These are phyloP conservation scores for Pyrenochaeta sp. DNA, from an alignment of 2,329 filamentous ascomycete species.

Conservation along the genomic window DNA sequence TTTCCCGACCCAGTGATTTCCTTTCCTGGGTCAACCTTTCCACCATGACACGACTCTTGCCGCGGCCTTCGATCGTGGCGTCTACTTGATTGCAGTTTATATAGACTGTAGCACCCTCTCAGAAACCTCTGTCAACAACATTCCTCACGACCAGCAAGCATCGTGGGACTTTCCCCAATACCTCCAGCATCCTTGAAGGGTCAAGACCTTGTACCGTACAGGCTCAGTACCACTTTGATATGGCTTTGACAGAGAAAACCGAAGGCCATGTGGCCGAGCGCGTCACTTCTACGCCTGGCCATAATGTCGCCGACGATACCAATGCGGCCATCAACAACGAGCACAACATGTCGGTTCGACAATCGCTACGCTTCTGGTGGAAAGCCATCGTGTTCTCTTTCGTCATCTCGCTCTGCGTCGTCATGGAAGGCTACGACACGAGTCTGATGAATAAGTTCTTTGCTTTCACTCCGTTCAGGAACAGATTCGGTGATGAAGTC, in stretches of 20 bases:
- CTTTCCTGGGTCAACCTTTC: constrained; percentile 21
- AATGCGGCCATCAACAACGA: constrained; percentile 50
- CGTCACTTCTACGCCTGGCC: constrained; percentile 18
- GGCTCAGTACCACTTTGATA: constrained; percentile 5
- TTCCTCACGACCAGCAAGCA: not conserved
- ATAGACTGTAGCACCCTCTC: constrained; percentile 12
- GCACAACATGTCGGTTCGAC: constrained; percentile 63
- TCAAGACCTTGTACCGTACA: no score
- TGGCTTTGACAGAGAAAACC: constrained; percentile 22
- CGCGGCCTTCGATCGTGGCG: not conserved
- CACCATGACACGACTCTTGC: constrained; percentile 8
- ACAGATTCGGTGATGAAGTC: constrained; percentile 49
- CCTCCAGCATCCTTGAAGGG: no score
- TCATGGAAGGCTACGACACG: constrained; percentile 89
- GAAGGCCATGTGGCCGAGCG: constrained; percentile 30
- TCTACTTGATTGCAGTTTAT: constrained; percentile 5
- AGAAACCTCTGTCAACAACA: not conserved
- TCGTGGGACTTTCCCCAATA: no score
- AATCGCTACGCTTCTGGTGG: constrained; percentile 81
- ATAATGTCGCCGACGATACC: constrained; percentile 23
- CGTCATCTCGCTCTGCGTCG: constrained; percentile 83
- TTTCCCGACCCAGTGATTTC: constrained; percentile 18
- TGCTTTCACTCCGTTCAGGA: constrained; percentile 52
- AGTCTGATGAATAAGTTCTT: constrained; percentile 82
- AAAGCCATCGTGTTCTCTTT: constrained; percentile 84